Base-by-base conservation (phyloP, 164 flowering plant genomes). In the Platanus orientalis region DNA sequence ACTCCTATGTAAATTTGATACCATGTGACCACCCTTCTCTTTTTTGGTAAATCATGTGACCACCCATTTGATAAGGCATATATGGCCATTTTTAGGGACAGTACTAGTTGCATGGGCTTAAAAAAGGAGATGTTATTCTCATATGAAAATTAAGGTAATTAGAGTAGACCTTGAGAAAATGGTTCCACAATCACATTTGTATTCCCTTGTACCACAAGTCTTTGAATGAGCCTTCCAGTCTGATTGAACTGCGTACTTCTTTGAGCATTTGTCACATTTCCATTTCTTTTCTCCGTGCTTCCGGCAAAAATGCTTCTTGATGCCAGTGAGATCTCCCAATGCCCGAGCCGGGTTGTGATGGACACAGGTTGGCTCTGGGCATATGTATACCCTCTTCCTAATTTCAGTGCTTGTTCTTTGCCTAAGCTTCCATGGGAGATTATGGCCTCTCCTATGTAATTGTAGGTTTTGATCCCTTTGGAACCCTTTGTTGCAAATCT, bases 211-310 rank as follows among this genome's bases (percentile, higher is more conserved):
- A 13, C 85, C 88, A 65, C 88, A 84, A 9, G 79, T 80, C 64
- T 84, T 84, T 5, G 75, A 67, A 63, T 84, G 88, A 39, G 88
- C 88, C 58, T 84, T 84, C 88, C 82, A 81, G 26, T 84, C 89
- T 0, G 86, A 82, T 44, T 82, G 89, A 6, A 84, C 89, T 0
- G 89, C 89, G 32, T 84, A 84, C 45, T 75, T 80, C 80, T 84
- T 84, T 1, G 84, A 74, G 62, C 89, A 84, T 61, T 80, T 84
- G 0, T 80, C 86, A 51, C 89, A 84, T 67, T 84, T 80, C 86
- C 86, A 84, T 51, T 84, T 84, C 76, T 82, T 84, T 76, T 84
- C 89, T 0, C 89, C 89, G 52, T 84, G 89, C 45, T 84, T 84
- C 36, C 89, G 36, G 64, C 80, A 62, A 34, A 82, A 84, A 55